These are phyloP conservation scores for Teunomyces pallodes DNA, from an alignment of 805 yeast genomes.

Conservation along the genomic window DNA sequence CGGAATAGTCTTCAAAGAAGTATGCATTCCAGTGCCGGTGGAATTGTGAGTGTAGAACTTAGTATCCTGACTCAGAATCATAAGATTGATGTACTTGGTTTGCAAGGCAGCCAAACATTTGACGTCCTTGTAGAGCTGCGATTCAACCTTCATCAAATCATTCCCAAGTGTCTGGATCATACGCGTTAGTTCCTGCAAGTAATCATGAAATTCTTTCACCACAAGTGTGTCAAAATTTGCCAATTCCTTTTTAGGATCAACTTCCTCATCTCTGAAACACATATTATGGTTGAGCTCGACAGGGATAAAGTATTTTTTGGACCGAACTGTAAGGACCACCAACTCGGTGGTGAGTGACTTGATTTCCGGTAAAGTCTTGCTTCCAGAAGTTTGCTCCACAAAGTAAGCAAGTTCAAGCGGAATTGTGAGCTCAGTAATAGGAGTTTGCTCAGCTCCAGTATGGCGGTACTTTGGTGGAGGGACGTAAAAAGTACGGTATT, in stretches of 20 bases:
- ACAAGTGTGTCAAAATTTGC: conserved; percentile 34
- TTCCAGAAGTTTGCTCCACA: conserved; percentile 6
- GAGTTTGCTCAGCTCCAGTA: neutral
- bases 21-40: conserved; percentile 18
- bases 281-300: conserved; percentile 40
- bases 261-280: conserved; percentile 34
- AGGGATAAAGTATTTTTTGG: conserved; percentile 36
- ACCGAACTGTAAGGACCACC: conserved; percentile 33
- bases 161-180: conserved; percentile 36
- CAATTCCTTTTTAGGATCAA: conserved; percentile 22
- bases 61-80: conserved; percentile 20
- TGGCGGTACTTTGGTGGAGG: conserved; percentile 31
- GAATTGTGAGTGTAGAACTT: conserved; percentile 12
- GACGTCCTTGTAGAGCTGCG: conserved; percentile 34
- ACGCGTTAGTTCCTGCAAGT: conserved; percentile 22
- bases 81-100: conserved; percentile 33
- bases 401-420: conserved; percentile 34
- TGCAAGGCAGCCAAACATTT: conserved; percentile 32
- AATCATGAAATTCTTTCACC: conserved; percentile 29
- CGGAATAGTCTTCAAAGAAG: conserved; percentile 23
- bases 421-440: conserved; percentile 19
- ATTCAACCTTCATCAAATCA: conserved; percentile 32
- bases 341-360: conserved; percentile 34
- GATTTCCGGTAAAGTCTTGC: conserved; percentile 29
- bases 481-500: conserved; percentile 26